These are phyloP conservation scores for Xanthoceras sorbifolium DNA, from an alignment of 345 rosid genomes.

Conservation along the genomic window DNA sequence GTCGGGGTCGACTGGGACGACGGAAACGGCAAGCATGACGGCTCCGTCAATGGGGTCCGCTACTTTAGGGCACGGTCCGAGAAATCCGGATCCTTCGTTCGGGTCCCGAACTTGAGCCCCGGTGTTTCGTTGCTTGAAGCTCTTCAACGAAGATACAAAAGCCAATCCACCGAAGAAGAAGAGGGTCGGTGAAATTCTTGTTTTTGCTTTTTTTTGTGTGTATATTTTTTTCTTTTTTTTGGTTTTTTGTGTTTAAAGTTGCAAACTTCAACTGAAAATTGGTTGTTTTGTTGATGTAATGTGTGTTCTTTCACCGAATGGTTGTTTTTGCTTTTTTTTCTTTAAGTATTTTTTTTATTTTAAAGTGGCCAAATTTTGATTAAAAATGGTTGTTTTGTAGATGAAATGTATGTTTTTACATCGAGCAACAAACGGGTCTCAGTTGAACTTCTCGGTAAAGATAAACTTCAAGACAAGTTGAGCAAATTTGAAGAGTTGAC, in stretches of 20 bases:
- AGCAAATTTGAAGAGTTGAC: conserved; percentile 74
- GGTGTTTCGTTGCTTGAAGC: conserved; percentile 73
- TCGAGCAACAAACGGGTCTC: conserved; percentile 73
- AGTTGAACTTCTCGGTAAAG: conserved; percentile 75
- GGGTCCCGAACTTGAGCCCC: conserved; percentile 58
- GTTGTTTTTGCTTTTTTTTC: not conserved
- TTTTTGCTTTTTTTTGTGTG: too few relatives aligned
- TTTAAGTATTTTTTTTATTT: not conserved
- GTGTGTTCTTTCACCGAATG: conserved; percentile 75
- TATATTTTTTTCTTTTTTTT: not conserved
- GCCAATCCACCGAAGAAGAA: conserved; percentile 65
- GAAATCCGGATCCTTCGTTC: conserved; percentile 71
- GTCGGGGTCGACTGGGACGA: conserved; percentile 91
- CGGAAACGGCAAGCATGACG: conserved; percentile 79
- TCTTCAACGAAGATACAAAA: conserved; percentile 66
- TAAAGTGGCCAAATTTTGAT: not conserved
- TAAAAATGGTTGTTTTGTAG: conserved; percentile 36
- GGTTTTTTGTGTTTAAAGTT: not conserved
- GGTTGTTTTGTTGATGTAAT: conserved; percentile 63
- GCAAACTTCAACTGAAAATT: not conserved
- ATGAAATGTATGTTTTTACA: conserved; percentile 95
- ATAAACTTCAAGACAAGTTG: conserved; percentile 75
- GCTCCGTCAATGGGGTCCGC: conserved; percentile 67
- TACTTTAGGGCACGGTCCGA: conserved; percentile 64
- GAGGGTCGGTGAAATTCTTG: conserved; percentile 50